phyloP scores from a whole-genome alignment of 805 yeast species.

The Citeromyces nyonsensis region DNA sequence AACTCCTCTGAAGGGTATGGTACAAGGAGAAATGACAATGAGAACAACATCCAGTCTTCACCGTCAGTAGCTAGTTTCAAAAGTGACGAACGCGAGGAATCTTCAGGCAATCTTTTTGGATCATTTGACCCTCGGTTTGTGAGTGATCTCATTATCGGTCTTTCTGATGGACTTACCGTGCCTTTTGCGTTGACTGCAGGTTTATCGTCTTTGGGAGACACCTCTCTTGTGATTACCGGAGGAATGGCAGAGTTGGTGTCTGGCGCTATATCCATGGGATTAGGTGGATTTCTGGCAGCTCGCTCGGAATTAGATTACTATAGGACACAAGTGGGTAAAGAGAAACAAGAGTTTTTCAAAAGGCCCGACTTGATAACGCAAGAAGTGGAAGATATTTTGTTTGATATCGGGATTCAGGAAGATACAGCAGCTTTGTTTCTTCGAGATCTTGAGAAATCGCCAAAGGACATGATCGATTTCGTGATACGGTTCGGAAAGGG shows the following conservation, averaged over 20 bases:
- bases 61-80: too few relatives aligned
- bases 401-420: conserved; percentile 60
- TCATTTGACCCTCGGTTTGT: conserved; percentile 80
- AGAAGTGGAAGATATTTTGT: conserved; percentile 67
- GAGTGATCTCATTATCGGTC: conserved; percentile 86
- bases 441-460: conserved; percentile 64
- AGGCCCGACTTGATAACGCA: conserved; percentile 52
- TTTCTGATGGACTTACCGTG: conserved; percentile 90
- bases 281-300: conserved; percentile 94
- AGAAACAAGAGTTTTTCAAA: conserved; percentile 51
- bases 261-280: conserved; percentile 96
- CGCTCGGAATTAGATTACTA: conserved; percentile 73
- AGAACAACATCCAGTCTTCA: too few relatives aligned
- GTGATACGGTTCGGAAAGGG: conserved; percentile 82
- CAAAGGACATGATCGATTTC: conserved; percentile 71
- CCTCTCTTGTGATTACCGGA: conserved; percentile 88
- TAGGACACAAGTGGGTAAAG: conserved; percentile 53
- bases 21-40: too few relatives aligned
- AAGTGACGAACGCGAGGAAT: too few relatives aligned
- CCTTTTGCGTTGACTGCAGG: conserved; percentile 99
- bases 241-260: conserved; percentile 95
- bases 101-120: conserved; percentile 18
- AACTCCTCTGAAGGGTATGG: too few relatives aligned
- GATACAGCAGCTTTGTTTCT: conserved; percentile 62
- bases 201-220: conserved; percentile 75